phyloP scores from a whole-genome alignment of 1,284 basidiomycete genomes.

The Porodaedalea pini region DNA sequence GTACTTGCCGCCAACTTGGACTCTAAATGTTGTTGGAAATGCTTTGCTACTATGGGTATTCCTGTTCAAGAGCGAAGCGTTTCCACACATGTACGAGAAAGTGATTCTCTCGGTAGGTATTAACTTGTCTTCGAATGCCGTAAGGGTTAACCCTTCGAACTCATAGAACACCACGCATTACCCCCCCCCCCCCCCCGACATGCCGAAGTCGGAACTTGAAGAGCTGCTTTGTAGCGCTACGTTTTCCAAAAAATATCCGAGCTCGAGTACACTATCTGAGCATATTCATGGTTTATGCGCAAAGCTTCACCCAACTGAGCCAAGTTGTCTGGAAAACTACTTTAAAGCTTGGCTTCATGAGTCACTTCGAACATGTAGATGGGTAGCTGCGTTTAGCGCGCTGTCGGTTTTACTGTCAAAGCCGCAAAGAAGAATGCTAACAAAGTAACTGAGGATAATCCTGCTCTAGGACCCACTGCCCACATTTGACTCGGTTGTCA shows the following conservation, averaged over 20 bases:
- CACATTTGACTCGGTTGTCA: conserved; percentile 4
- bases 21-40: conserved; percentile 18
- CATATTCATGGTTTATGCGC: conserved; percentile 14
- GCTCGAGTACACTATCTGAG: background rate
- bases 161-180: conserved; percentile 18
- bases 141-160: background rate
- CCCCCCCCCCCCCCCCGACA: background rate
- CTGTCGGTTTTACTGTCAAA: conserved; percentile 7
- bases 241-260: background rate
- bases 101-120: conserved; percentile 20
- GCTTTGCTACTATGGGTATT: conserved; percentile 22
- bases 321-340: conserved; percentile 21
- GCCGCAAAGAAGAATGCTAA: background rate
- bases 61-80: conserved; percentile 19
- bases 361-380: conserved; percentile 10
- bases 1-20: conserved; percentile 20
- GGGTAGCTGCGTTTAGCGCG: conserved; percentile 17
- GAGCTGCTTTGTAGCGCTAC: conserved; percentile 5
- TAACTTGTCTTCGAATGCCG: background rate
- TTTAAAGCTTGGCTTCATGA: conserved; percentile 14
- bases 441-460: conserved; percentile 3
- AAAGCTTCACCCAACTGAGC: conserved; percentile 17
- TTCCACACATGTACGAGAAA: conserved; percentile 17
- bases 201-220: conserved; percentile 6
- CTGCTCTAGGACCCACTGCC: too few relatives aligned